A percentile compares a stretch with the other conserved stretches of the same genome.
phyloP scores from a whole-genome alignment of 345 rosid genomes.

The Microthlaspi erraticum region DNA sequence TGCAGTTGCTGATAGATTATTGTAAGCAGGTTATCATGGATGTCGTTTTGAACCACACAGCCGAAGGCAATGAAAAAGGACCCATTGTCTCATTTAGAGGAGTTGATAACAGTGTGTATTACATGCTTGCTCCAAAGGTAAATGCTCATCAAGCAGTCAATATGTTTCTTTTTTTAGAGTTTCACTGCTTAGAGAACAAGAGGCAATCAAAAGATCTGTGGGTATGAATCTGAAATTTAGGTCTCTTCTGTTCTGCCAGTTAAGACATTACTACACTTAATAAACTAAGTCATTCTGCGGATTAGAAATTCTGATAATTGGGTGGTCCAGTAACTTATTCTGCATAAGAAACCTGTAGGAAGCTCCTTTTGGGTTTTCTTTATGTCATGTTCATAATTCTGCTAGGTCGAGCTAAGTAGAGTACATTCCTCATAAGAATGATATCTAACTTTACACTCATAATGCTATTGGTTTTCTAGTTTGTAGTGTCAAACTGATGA shows the following conservation, averaged over 20 bases:
- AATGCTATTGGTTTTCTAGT: constrained; percentile 18
- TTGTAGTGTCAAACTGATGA: constrained; percentile 10
- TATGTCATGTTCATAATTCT: constrained; percentile 10
- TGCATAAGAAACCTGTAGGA: constrained; percentile 27
- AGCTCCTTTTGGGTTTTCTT: constrained; percentile 5
- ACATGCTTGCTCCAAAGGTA: constrained; percentile 99
- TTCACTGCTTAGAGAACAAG: constrained; percentile 23
- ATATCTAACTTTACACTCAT: no score
- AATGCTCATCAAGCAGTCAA: constrained; percentile 24
- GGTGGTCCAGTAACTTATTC: constrained; percentile 14
- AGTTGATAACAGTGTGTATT: constrained; percentile 87
- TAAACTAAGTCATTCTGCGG: constrained; percentile 2
- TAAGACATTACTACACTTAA: neutral
- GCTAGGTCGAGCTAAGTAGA: neutral
- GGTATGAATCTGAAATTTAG: neutral
- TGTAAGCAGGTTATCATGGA: constrained; percentile 87
- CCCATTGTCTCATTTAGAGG: constrained; percentile 89
- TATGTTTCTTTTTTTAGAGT: constrained; percentile 10
- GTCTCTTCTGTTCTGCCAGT: no score
- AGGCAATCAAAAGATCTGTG: no score
- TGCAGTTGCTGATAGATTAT: constrained; percentile 41
- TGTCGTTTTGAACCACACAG: constrained; percentile 97
- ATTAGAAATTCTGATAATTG: no score
- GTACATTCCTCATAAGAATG: no score
- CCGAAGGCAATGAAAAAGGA: constrained; percentile 97